Base-by-base conservation (phyloP, 2,329 filamentous ascomycete species). In the Colletotrichum sp. region DNA sequence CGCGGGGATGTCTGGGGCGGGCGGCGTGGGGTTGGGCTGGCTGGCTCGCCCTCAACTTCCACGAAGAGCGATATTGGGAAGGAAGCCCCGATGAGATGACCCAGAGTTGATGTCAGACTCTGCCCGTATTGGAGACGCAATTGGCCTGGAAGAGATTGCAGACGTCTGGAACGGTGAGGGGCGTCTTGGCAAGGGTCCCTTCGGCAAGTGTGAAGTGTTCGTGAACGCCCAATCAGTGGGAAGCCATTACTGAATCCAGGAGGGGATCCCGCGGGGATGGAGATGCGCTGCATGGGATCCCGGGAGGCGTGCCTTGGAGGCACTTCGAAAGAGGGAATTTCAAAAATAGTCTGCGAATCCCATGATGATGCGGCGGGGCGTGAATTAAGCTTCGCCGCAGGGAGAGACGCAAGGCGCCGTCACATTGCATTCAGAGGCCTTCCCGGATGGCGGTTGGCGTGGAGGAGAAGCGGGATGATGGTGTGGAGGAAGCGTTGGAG, bases 341-440 rank as follows among this genome's bases (percentile, higher is more conserved):
- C 44, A 59, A 76, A 63, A 68, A 59, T 59, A 64, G 69, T 73
- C 44, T 76, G 73, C 73, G 44, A 76, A 76, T 68, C 73, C 63
- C 73, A 73, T 76, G 73, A 73, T 65, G 73, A 68, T 15, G 30
- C n/a, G 62, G 72, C 72, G 69, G 69, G 73, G 63, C 36, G 12
- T 32, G 44, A 44, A 68, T 44, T 68, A 76, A 76, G 73, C 69
- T 73, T 76, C 28, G 24, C 32, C 39, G 44, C 69, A 64, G 63
- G 39, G 39, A 34, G 30, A 26, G 24, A 74, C 15, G 62, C 62
- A 62, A 26, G 65, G 28, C 24, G n/a, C 44, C 68, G 63, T 75
- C 63, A 72, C 69, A 28, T 34, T 49, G 32, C 64, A 64, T 63
- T 64, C 34, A 36, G 30, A 26, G 68, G 13, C 67, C 60, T 71